Evolutionary conservation across 2,329 filamentous ascomycete species (phyloP).

Genomic region (Paecilomyces formosus): DNA sequence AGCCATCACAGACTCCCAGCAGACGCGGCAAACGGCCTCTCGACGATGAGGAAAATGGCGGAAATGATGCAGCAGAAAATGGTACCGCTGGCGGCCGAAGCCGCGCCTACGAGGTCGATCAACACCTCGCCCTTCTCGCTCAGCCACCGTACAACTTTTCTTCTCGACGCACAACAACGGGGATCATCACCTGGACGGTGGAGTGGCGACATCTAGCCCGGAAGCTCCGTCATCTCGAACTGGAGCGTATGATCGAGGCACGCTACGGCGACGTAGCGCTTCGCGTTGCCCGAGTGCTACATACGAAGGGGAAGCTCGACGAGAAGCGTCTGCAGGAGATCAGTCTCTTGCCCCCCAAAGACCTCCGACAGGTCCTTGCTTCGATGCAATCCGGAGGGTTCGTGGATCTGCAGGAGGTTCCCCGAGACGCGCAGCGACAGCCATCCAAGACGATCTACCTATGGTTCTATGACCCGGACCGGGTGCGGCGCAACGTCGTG

Average conservation of each 20-base stretch:
- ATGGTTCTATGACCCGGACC: conserved; percentile 79
- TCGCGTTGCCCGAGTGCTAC: conserved; percentile 76
- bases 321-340: conserved; percentile 79
- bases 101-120: conserved; percentile 27
- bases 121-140: conserved; percentile 44
- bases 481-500: conserved; percentile 61
- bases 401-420: conserved; percentile 88
- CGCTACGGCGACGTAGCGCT: conserved; percentile 69
- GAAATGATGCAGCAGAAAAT: conserved; percentile 31
- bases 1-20: conserved; percentile 15
- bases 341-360: conserved; percentile 75
- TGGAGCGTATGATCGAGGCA: conserved; percentile 74
- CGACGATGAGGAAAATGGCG: conserved; percentile 24
- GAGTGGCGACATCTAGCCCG: conserved; percentile 69
- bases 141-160: conserved; percentile 32
- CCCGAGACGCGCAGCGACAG: conserved; percentile 73
- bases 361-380: conserved; percentile 76
- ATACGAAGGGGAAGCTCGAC: conserved; percentile 85
- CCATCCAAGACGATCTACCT: conserved; percentile 82
- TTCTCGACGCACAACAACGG: conserved; percentile 32
- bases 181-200: conserved; percentile 70
- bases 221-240: conserved; percentile 64
- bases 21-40: conserved; percentile 24
- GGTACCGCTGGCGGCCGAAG: conserved; percentile 44
- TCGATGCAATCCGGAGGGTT: conserved; percentile 80